A percentile compares a stretch with the other conserved stretches of the same genome.
Conservation (phyloP, 192 early-diverging fungal species). For the Entrophospora sp. region DNA sequence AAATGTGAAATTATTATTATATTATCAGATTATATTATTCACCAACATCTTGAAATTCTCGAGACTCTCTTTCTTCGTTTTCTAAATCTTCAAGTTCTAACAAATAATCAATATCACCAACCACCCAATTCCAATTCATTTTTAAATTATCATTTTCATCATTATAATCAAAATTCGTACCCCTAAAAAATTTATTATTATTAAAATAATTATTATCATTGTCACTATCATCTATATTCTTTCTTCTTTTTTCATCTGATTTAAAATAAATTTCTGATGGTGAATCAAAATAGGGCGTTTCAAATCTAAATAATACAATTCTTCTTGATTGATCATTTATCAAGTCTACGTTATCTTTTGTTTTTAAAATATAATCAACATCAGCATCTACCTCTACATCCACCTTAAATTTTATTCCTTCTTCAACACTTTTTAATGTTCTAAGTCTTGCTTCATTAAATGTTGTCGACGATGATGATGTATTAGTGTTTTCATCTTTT, state of each 20-base stretch:
- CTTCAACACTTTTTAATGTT: constrained; percentile 21
- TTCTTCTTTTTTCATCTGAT: not conserved
- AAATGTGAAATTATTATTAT: too few species aligned
- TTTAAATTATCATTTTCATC: not conserved
- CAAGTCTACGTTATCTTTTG: not conserved
- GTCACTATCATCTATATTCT: constrained; percentile 16
- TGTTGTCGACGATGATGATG: too few species aligned
- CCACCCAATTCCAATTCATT: constrained; percentile 31
- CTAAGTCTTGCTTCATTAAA: constrained; percentile 20
- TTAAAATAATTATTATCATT: not conserved
- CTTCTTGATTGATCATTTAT: constrained; percentile 31
- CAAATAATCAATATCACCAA: constrained; percentile 36
- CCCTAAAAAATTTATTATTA: not conserved
- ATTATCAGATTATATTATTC: too few species aligned
- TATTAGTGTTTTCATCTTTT: too few species aligned
- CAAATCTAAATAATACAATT: constrained; percentile 27
- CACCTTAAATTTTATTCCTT: constrained; percentile 28
- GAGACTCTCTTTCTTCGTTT: not conserved
- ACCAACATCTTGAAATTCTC: too few species aligned
- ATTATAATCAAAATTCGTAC: not conserved
- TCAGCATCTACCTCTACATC: constrained; percentile 41
- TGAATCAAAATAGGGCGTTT: constrained; percentile 36
- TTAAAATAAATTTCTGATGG: constrained; percentile 15
- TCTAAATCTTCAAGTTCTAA: constrained; percentile 30
- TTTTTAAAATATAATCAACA: constrained; percentile 18